These are phyloP conservation scores for Pseudogymnoascus sp. DNA, from an alignment of 2,329 filamentous ascomycete species.

Conservation along the genomic window DNA sequence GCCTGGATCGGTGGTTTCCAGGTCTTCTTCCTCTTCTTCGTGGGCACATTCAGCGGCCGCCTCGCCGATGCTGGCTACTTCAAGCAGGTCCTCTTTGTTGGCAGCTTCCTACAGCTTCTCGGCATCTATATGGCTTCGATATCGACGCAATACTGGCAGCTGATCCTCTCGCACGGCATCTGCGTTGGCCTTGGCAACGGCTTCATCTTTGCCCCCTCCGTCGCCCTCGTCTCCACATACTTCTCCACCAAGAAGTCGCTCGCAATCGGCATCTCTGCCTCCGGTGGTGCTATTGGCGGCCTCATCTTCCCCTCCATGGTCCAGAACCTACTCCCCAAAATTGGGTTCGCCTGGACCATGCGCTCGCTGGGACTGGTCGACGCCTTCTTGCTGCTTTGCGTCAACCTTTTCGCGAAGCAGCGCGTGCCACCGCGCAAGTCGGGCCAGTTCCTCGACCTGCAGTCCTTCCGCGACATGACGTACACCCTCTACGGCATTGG, in stretches of 20 bases:
- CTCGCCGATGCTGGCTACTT: conserved; percentile 35
- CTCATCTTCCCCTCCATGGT: conserved; percentile 39
- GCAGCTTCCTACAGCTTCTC: conserved; percentile 27
- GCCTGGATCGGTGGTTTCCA: conserved; percentile 41
- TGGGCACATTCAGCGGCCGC: conserved; percentile 33
- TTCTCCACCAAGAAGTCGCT: conserved; percentile 33
- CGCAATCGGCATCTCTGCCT: conserved; percentile 32
- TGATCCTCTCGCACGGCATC: conserved; percentile 38
- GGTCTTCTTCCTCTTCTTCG: conserved; percentile 35
- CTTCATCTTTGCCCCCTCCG: conserved; percentile 32
- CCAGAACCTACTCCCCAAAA: conserved; percentile 32
- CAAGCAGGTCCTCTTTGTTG: conserved; percentile 21
- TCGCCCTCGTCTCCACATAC: conserved; percentile 35
- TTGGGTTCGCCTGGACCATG: conserved; percentile 41
- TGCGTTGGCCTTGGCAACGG: conserved; percentile 36
- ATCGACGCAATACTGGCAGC: conserved; percentile 34
- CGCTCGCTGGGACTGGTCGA: conserved; percentile 40
- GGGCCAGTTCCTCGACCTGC: conserved; percentile 37
- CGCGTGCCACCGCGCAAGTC: conserved; percentile 34
- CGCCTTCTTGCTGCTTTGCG: conserved; percentile 29
- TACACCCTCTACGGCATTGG: conserved; percentile 40
- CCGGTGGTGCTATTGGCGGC: conserved; percentile 35
- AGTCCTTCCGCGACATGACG: conserved; percentile 36
- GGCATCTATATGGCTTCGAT: conserved; percentile 36
- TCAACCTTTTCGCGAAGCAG: conserved; percentile 34